Base-by-base conservation (phyloP, 2,329 filamentous ascomycete genomes). In the Annulohypoxylon truncatum region DNA sequence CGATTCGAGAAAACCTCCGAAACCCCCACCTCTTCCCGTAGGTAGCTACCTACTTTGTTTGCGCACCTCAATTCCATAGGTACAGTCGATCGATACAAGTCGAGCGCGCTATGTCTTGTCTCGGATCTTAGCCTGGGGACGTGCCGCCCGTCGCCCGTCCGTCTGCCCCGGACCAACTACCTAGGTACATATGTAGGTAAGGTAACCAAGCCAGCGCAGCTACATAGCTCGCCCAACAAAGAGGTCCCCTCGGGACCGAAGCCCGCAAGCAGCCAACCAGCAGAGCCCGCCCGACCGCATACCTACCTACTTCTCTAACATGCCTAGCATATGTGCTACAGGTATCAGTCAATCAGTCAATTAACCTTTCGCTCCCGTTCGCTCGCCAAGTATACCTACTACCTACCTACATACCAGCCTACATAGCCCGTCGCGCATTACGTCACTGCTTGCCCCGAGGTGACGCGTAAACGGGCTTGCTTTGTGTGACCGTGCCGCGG, bases 81-180 rank as follows among this genome's bases (percentile, higher is more conserved):
- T 28, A 28, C 26, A n/a, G 29, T 10, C 29, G 29, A 31, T 31
- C 29, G 29, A 35, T 35, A 6, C 33, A 35, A n/a, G n/a, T n/a
- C n/a, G n/a, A n/a, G n/a, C n/a, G n/a, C n/a, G n/a, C n/a, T n/a
- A n/a, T n/a, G n/a, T 38, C 33, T 50, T 48, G 61, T 66, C 58
- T 66, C 64, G 63, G 63, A 59, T 47, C 54, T 60, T 38, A 28
- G 35, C 15, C 50, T 67, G 66, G 66, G 66, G 66, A 68, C 46
- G 13, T 61, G 26, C 66, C 56, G 51, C 33, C 20, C 44, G 13
- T 3, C 35, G 12, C 35, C 2, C 12, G 12, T 3, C 12, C 31
- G 22, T 12, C 33, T 13, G 33, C 13, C 33, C 13, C 29, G 3
- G n/a, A 35, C n/a, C 35, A 35, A 13, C n/a, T n/a, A n/a, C n/a